Evolutionary conservation across 2,329 filamentous ascomycete species (phyloP).

Genomic region (Hypoxylon sp.): DNA sequence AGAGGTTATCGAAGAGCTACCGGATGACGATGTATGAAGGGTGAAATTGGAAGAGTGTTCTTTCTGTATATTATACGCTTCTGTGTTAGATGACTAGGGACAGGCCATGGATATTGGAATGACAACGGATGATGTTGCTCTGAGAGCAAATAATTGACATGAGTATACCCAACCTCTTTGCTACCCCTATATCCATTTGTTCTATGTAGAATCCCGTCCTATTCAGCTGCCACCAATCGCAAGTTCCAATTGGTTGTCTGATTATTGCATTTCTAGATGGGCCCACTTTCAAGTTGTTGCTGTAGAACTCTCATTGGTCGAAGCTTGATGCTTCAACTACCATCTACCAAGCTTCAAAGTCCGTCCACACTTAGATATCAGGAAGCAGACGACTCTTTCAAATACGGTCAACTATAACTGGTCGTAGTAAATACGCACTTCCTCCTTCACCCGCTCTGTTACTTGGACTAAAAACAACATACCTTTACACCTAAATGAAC

Average conservation of each 20-base stretch:
- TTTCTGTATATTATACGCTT: constrained; percentile 41
- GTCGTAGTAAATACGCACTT: background rate
- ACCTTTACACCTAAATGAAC: background rate
- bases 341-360: background rate
- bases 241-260: background rate
- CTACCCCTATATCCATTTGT: background rate
- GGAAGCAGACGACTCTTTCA: background rate
- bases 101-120: constrained; percentile 28
- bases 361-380: background rate
- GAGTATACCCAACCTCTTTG: constrained; percentile 10
- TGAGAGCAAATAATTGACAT: constrained; percentile 31
- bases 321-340: background rate
- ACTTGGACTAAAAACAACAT: background rate
- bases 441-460: background rate
- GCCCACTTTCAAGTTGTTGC: constrained; percentile 3
- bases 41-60: constrained; percentile 5
- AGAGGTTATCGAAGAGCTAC: constrained; percentile 53
- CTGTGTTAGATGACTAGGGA: constrained; percentile 33
- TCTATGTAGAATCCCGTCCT: background rate
- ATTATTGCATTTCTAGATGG: constrained; percentile 4
- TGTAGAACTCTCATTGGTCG: constrained; percentile 10
- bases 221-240: constrained; percentile 3
- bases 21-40: constrained; percentile 51
- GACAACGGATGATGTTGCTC: constrained; percentile 32
- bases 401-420: background rate